Evolutionary conservation across 345 rosid genomes (phyloP).

Genomic region (Geranium brycei): DNA sequence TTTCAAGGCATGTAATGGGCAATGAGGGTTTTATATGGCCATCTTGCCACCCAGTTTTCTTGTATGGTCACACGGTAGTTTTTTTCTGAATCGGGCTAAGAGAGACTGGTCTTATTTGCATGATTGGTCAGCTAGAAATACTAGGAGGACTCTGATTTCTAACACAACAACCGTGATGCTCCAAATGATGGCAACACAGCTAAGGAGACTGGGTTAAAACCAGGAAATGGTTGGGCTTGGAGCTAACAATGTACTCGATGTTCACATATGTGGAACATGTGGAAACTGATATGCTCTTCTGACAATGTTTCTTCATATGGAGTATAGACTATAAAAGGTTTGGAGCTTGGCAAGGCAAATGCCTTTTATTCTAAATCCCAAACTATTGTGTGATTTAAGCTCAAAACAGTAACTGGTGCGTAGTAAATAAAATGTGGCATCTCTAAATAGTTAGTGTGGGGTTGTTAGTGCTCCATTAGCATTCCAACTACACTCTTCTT

Average conservation of each 20-base stretch:
- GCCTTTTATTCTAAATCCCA: background rate
- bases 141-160: background rate
- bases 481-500: background rate
- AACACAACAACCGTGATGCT: background rate
- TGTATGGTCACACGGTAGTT: background rate
- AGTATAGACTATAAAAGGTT: background rate
- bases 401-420: background rate
- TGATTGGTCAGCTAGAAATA: background rate
- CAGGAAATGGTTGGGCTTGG: background rate
- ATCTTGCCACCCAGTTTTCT: background rate
- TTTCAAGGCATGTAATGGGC: background rate
- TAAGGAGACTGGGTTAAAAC: background rate
- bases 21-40: background rate
- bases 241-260: background rate
- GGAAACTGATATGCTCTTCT: background rate
- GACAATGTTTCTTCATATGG: background rate
- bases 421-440: background rate
- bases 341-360: background rate
- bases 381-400: background rate
- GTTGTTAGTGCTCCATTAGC: background rate
- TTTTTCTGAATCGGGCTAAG: no score
- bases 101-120: background rate
- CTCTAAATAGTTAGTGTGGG: no score
- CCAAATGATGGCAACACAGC: background rate
- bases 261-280: no score